Conservation (phyloP, 192 early-diverging fungal genomes). For the Mortierella antarctica region DNA sequence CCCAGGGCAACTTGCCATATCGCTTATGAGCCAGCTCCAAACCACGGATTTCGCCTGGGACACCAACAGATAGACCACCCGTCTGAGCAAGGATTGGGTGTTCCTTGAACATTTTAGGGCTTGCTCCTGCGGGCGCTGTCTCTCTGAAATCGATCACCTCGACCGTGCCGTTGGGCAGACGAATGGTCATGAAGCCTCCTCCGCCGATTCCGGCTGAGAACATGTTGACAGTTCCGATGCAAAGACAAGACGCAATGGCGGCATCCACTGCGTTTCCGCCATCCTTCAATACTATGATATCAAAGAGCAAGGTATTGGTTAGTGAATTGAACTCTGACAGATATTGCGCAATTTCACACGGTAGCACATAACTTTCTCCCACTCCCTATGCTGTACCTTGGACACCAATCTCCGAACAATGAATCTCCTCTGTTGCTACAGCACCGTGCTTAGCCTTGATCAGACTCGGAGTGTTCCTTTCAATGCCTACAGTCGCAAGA, state of each 20-base stretch:
- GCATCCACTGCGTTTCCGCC: conserved; percentile 94
- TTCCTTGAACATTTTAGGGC: conserved; percentile 82
- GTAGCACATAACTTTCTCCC: not conserved
- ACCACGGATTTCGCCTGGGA: conserved; percentile 92
- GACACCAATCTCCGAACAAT: conserved; percentile 76
- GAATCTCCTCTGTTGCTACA: conserved; percentile 74
- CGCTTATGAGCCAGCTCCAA: conserved; percentile 81
- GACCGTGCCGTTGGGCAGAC: conserved; percentile 64
- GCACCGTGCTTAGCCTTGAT: conserved; percentile 67
- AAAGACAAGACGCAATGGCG: conserved; percentile 85
- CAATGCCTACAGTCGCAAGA: conserved; percentile 8
- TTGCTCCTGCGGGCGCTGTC: conserved; percentile 77
- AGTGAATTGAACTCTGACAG: not conserved
- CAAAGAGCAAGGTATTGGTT: not conserved
- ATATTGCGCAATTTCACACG: conserved; percentile 11
- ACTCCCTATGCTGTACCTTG: conserved; percentile 53
- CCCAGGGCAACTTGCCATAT: conserved; percentile 88
- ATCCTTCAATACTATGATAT: conserved; percentile 71
- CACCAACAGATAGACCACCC: conserved; percentile 79
- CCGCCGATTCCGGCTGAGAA: conserved; percentile 94
- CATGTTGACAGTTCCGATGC: conserved; percentile 89
- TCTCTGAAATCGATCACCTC: conserved; percentile 92
- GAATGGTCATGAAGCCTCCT: conserved; percentile 93
- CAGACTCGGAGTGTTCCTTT: conserved; percentile 36
- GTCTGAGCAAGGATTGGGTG: conserved; percentile 75